Base-by-base conservation (phyloP, 1,139 yeast genomes). In the Candida tetrigidarum region DNA sequence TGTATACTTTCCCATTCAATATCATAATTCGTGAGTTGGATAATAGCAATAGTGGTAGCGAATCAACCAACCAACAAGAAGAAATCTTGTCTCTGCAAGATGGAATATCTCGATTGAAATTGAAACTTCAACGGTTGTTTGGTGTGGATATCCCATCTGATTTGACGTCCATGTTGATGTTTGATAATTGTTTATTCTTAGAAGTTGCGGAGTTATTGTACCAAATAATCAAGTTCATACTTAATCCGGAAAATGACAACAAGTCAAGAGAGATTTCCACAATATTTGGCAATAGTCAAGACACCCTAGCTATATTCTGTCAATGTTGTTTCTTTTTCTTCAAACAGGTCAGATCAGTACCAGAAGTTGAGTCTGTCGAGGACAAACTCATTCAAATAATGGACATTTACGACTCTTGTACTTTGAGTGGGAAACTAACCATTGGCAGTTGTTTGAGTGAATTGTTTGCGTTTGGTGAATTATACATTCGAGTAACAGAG, bases 1-100 rank as follows among this genome's bases (percentile, higher is more conserved):
- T 50, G 18, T 53, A 51, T 41, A 52, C 61, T 3, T 58, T 52
- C 37, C 63, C 63, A 10, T 46, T 57, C 38, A 52, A 51, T 44
- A 12, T 50, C 5, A 37, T 48, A 15, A 44, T 50, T 22, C 25
- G 39, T 19, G 41, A 37, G 15, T 30, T 49, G 25, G 32, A 25
- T 32, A 34, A 27, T 9, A 27, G 35, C n/a, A n/a, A n/a, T 14
- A 15, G 16, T 11, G 15, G 27, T 18, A 36, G 5, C 12, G 30
- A n/a, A n/a, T n/a, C n/a, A n/a, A n/a, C n/a, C n/a, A n/a, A n/a
- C n/a, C n/a, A 32, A 16, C 29, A 18, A 16, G 22, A 28, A 4
- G 16, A 25, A 4, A n/a, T 30, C 18, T 6, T 14, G 19, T 37
- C 32, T 2, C 25, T 27, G 33, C 28, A 18, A n/a, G 40, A 28